These are phyloP conservation scores for Amanita pseudoporphyria DNA, from an alignment of 768 basidiomycete genomes.

Conservation along the genomic window DNA sequence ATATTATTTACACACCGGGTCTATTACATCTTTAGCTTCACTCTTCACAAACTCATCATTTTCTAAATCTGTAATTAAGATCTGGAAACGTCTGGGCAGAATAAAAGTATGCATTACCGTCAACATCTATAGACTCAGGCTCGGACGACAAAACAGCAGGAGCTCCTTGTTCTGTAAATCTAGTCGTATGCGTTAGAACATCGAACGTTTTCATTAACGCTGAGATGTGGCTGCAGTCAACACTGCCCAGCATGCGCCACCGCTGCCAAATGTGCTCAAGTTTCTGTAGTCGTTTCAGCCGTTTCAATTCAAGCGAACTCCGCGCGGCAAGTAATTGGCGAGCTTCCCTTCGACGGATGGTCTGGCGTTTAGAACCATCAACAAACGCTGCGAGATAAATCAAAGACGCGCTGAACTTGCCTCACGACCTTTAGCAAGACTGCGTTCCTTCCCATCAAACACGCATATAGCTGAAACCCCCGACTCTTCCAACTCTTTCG, in stretches of 20 bases:
- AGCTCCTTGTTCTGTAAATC: neutral
- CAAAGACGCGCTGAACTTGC: constrained; percentile 32
- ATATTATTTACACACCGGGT: neutral
- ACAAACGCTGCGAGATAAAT: neutral
- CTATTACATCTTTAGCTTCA: neutral
- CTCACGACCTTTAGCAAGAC: constrained; percentile 60
- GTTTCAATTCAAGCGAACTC: constrained; percentile 46
- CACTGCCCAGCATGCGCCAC: constrained; percentile 24
- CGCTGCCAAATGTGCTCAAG: constrained; percentile 29
- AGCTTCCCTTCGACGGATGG: constrained; percentile 42
- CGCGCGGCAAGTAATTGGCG: constrained; percentile 40
- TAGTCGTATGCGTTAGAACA: neutral
- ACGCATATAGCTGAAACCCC: constrained; percentile 61
- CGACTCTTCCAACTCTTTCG: constrained; percentile 48
- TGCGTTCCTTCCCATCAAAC: constrained; percentile 68
- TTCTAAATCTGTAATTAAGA: neutral
- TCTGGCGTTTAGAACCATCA: constrained; percentile 22
- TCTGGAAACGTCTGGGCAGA: neutral
- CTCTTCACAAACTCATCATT: neutral
- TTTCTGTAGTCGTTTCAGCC: constrained; percentile 42
- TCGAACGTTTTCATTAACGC: neutral
- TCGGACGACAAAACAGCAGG: neutral
- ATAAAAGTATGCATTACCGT: neutral
- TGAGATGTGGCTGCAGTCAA: neutral
- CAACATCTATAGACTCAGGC: neutral